Evolutionary conservation across 345 rosid species (phyloP), one percentile per base, ranked within the genome.

Genomic region (Eucalyptus sideroxylon): DNA sequence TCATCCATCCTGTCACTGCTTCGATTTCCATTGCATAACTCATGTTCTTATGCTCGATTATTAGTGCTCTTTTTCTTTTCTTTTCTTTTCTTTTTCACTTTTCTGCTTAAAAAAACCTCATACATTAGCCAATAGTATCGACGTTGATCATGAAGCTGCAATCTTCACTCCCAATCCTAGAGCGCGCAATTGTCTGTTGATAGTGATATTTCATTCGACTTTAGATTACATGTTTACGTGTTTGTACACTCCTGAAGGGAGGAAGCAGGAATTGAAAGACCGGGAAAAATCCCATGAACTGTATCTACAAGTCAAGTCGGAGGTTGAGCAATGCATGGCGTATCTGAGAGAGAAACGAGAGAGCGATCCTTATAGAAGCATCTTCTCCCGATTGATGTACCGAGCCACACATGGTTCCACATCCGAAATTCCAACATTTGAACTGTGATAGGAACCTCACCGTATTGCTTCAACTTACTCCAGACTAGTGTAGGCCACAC

Each of bases 291-390:
- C 95, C 44, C 95, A 95, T 16, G 93, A 95, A 92, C 44, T 97
- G 69, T 96, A 97, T 92, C 69, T 94, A 62, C 91, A 94, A 85
- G 92, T 96, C 21, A 95, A 95, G 93, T 93, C 94, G 21, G 96
- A 96, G 93, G 96, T 96, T 4, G 95, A 94, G 91, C 92, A 90
- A 26, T 92, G 94, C 91, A 83, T 97, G 27, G 94, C 87, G 72
- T 95, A 91, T 90, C 87, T 97, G 87, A 95, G 94, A 92, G 89
- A 92, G 91, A 97, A 93, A 92, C 93, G 98, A 93, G 95, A 93
- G 87, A 89, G 86, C 30, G 96, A 96, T 91, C 98, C 97, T 5
- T 96, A 95, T 89, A 93, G 98, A 91, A 94, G 91, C 91, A 67
- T 95, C 30, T 55, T 94, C 53, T 47, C 97, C 69, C 93, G 99